A percentile compares a stretch with the other conserved stretches of the same genome.
These are phyloP conservation scores for Russula sp. DNA, from an alignment of 768 basidiomycete species.

Conservation along the genomic window DNA sequence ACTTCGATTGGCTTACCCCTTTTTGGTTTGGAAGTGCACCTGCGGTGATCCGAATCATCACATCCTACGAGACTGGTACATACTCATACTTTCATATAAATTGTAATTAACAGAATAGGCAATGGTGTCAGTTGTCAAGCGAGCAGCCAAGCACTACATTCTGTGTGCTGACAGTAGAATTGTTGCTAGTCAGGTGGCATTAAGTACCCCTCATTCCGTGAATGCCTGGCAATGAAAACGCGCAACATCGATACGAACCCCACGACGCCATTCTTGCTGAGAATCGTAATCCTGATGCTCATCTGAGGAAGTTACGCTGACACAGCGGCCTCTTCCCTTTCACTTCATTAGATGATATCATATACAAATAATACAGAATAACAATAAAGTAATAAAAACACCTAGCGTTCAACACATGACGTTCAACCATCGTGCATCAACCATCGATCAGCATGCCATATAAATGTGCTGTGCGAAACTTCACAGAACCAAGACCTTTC, in stretches of 20 bases:
- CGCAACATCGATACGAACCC: too few species aligned
- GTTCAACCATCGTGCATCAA: background rate
- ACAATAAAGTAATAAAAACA: background rate
- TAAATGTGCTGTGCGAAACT: constrained; percentile 14
- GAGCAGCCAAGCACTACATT: too few species aligned
- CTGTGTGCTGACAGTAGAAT: too few species aligned
- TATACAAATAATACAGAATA: background rate
- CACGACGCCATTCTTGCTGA: too few species aligned
- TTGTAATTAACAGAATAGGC: too few species aligned
- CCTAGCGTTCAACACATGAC: background rate
- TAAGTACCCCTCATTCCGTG: too few species aligned
- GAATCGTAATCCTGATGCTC: too few species aligned
- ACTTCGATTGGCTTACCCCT: background rate
- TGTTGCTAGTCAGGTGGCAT: too few species aligned
- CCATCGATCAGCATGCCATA: constrained; percentile 8
- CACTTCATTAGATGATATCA: background rate
- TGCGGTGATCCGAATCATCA: background rate
- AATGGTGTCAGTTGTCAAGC: too few species aligned
- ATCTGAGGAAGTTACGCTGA: too few species aligned
- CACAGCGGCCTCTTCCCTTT: too few species aligned
- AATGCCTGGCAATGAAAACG: too few species aligned
- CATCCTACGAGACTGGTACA: background rate
- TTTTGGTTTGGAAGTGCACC: background rate
- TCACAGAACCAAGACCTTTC: constrained; percentile 7
- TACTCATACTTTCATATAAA: background rate